phyloP scores from a whole-genome alignment of 176 grass and related monocot species.

The Lolium multiflorum region DNA sequence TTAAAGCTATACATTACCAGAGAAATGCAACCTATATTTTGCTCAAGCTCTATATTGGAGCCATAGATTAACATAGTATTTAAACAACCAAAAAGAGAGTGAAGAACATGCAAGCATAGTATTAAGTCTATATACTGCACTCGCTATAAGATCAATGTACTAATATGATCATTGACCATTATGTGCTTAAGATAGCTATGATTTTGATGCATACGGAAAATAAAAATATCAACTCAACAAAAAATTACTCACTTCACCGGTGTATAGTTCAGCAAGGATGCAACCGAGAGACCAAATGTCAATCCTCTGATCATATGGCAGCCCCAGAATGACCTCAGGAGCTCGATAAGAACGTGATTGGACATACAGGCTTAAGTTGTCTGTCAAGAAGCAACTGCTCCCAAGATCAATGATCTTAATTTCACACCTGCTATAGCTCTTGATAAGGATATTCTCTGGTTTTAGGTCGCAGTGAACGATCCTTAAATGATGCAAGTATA shows the following conservation, averaged over 20 bases:
- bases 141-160: neutral
- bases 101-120: neutral
- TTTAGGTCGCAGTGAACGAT: constrained; percentile 97
- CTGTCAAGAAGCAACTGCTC: constrained; percentile 97
- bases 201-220: neutral
- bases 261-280: constrained; percentile 90
- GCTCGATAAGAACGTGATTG: constrained; percentile 98
- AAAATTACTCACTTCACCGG: constrained; percentile 68
- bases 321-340: constrained; percentile 94
- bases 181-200: constrained; percentile 2
- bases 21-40: constrained; percentile 16
- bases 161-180: constrained; percentile 5
- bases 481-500: constrained; percentile 84
- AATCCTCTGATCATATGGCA: constrained; percentile 94
- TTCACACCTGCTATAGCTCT: constrained; percentile 97
- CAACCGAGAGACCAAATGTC: constrained; percentile 99
- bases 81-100: neutral
- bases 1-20: neutral
- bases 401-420: constrained; percentile 98
- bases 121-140: neutral
- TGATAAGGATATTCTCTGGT: constrained; percentile 98
- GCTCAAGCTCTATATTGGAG: neutral
- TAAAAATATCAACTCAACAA: constrained; percentile 10
- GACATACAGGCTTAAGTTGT: constrained; percentile 84
- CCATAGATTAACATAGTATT: constrained; percentile 26